Conservation (phyloP, 2,329 filamentous ascomycete genomes). For the Nectriaceae sp. region DNA sequence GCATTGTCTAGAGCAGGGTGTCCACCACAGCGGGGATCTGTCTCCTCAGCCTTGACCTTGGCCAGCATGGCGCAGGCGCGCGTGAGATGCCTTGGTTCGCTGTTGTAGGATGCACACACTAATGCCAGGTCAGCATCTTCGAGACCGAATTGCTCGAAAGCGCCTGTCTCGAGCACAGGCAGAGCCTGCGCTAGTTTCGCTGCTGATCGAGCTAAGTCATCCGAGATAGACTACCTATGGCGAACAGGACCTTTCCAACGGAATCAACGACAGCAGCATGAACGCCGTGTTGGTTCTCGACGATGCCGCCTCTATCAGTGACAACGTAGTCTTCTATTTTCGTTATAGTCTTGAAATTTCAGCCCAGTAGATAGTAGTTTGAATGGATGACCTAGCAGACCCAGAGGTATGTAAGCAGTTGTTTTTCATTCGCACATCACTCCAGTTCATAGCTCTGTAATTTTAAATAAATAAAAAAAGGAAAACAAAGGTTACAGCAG, state of each 20-base stretch:
- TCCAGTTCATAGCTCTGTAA: too few species aligned
- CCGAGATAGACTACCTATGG: slow-evolving; percentile 42
- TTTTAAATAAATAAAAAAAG: too few species aligned
- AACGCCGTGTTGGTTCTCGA: slow-evolving; percentile 47
- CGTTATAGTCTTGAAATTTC: too few species aligned
- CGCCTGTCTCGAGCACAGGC: slow-evolving; percentile 44
- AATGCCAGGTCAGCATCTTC: slow-evolving; percentile 45
- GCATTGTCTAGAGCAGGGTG: slow-evolving; percentile 38
- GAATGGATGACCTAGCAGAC: too few species aligned
- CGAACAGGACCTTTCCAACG: slow-evolving; percentile 38
- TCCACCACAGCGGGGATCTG: slow-evolving; percentile 44
- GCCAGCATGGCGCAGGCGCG: slow-evolving; percentile 41
- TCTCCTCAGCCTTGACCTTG: slow-evolving; percentile 35
- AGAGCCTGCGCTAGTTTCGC: slow-evolving; percentile 49
- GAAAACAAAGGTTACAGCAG: too few species aligned
- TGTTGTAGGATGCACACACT: slow-evolving; percentile 49
- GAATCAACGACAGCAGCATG: slow-evolving; percentile 44
- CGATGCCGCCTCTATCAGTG: slow-evolving; percentile 39
- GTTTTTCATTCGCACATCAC: too few species aligned
- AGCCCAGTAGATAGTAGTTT: too few species aligned
- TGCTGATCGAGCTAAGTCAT: slow-evolving; percentile 46
- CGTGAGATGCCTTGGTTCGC: slow-evolving; percentile 41
- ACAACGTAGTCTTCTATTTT: slow-evolving; percentile 37
- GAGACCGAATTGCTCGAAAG: slow-evolving; percentile 37
- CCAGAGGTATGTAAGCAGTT: too few species aligned